phyloP scores from a whole-genome alignment of 2,329 filamentous ascomycete genomes.

The Calonectria ilicicola region DNA sequence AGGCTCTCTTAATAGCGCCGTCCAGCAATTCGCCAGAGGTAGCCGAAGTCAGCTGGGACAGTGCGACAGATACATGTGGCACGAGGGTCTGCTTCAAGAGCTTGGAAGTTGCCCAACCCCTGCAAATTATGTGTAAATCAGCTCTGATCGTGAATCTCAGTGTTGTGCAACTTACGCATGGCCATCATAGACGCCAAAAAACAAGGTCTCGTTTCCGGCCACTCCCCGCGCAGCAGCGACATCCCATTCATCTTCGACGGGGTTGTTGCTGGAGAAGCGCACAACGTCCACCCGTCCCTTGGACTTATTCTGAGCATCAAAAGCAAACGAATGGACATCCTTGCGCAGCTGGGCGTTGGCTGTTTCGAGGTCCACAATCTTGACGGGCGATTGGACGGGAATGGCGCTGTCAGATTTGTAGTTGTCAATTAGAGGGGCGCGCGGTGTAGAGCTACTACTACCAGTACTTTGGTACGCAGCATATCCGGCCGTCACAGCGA shows the following conservation, averaged over 20 bases:
- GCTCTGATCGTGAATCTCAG: background rate
- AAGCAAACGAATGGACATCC: conserved; percentile 45
- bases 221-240: conserved; percentile 47
- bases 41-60: conserved; percentile 45
- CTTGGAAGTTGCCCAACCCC: conserved; percentile 56
- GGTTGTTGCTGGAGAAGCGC: conserved; percentile 50
- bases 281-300: conserved; percentile 49
- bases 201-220: conserved; percentile 43
- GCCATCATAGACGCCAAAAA: conserved; percentile 60
- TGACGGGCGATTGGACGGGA: conserved; percentile 43
- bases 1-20: conserved; percentile 67
- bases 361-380: conserved; percentile 38
- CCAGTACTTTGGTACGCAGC: background rate
- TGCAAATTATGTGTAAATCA: conserved; percentile 28
- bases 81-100: conserved; percentile 56
- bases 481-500: conserved; percentile 17
- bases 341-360: conserved; percentile 47
- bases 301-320: conserved; percentile 37
- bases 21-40: conserved; percentile 61
- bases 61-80: conserved; percentile 52
- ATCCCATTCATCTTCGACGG: conserved; percentile 52
- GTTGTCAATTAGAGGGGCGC: conserved; percentile 22
- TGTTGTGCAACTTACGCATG: conserved; percentile 54
- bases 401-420: conserved; percentile 36
- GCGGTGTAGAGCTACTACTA: background rate